These are phyloP conservation scores for Citrus cavaleriei DNA, from an alignment of 345 rosid species.

Conservation along the genomic window DNA sequence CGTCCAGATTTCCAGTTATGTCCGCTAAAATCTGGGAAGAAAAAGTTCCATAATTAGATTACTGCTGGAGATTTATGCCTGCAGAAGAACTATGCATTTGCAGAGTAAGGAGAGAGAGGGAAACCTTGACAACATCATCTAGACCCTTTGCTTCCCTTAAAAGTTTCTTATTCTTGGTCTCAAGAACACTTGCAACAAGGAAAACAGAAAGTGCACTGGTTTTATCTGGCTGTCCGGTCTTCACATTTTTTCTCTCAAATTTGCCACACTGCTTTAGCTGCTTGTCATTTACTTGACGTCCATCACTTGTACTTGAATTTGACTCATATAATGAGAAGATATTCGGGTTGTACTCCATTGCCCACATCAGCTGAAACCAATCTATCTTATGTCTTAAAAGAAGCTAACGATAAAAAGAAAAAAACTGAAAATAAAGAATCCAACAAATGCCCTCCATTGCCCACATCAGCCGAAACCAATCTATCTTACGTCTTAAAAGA, in stretches of 20 bases:
- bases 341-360: constrained; percentile 93
- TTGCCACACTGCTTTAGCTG: constrained; percentile 74
- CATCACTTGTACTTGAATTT: constrained; percentile 15
- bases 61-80: neutral
- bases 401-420: neutral
- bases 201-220: constrained; percentile 65
- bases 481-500: constrained; percentile 27
- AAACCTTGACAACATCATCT: constrained; percentile 86
- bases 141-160: constrained; percentile 83
- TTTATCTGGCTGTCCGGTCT: constrained; percentile 47
- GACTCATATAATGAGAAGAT: constrained; percentile 60
- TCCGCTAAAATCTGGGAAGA: constrained; percentile 68
- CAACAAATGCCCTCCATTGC: constrained; percentile 7
- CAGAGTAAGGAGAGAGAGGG: neutral
- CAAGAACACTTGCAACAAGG: constrained; percentile 86
- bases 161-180: constrained; percentile 80
- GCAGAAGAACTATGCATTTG: neutral
- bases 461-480: neutral
- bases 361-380: constrained; percentile 88
- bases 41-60: neutral
- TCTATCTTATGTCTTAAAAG: constrained; percentile 28
- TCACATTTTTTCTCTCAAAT: constrained; percentile 61
- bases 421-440: neutral
- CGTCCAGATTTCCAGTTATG: constrained; percentile 71
- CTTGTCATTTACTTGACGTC: constrained; percentile 38